Evolutionary conservation across 176 grass and related monocot species (phyloP), one percentile per base, ranked within the genome.

Genomic region (Oryza nivara): DNA sequence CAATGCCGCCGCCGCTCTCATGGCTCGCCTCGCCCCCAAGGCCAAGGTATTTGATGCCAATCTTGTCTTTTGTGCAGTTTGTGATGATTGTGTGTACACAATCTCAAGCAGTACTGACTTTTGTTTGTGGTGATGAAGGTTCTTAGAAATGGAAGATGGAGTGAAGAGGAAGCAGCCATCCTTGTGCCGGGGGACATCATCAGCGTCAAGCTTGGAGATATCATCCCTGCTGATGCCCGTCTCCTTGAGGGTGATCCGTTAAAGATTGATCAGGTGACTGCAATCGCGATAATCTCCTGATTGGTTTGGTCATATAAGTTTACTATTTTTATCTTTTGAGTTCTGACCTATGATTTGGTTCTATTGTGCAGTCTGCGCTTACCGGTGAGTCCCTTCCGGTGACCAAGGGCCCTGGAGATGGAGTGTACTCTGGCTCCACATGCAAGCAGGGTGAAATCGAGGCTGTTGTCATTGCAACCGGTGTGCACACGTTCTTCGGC

Each of bases 371-470:
- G 89, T 94, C 91, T 75, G 89, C 94, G 2, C 92, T 97, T 36
- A 97, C 92, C 0, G 94, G 94, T 26, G 94, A 94, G 68, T 97
- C 92, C 3, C 80, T 94, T 74, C 94, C 92, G 0, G 94, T 97
- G 25, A 97, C 94, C 34, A 97, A 97, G 90, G 94, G 94, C 44
- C 87, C 91, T 28, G 92, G 82, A 10, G 91, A 97, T 86, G 94
- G 94, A 86, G 94, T 97, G 17, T 97, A 97, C 69, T 97, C 94
- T 35, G 94, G 94, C 32, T 97, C 94, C 22, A 94, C 94, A n/a
- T 97, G 94, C 85, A 97, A 97, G 68, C 94, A 94, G 79, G 94
- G 94, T 38, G 94, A 97, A 78, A 97, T 97, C 19, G 94, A 97
- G 60, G 94, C 91, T 4, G 89, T 97, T 68, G 94, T 97, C 32